Conservation (phyloP, 2,329 filamentous ascomycete species). For the Cordyceps cateniannulata region DNA sequence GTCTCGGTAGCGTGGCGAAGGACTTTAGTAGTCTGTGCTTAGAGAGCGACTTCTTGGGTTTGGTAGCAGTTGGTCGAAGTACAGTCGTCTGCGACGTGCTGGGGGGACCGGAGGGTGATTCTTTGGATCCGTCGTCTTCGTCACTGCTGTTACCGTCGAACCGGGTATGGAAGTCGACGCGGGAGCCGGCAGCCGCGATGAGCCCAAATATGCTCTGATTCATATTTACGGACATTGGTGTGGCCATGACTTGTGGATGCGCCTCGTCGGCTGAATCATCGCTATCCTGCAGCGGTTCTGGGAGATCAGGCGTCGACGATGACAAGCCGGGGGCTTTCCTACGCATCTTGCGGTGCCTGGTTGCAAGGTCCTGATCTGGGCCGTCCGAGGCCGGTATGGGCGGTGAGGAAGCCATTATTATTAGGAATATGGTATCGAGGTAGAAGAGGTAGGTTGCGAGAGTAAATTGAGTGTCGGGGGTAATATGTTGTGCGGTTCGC, state of each 20-base stretch:
- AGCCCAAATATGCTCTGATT: constrained; percentile 93
- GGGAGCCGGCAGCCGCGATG: constrained; percentile 80
- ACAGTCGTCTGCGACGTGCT: constrained; percentile 37
- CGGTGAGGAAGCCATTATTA: constrained; percentile 11
- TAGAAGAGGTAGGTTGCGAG: neutral
- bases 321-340: constrained; percentile 32
- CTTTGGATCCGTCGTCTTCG: constrained; percentile 56
- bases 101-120: constrained; percentile 38
- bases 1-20: constrained; percentile 50
- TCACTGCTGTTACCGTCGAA: constrained; percentile 78
- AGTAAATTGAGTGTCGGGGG: neutral
- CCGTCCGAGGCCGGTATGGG: constrained; percentile 16
- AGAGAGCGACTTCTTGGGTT: constrained; percentile 55
- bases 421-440: neutral
- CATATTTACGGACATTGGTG: constrained; percentile 61
- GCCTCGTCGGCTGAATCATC: constrained; percentile 46
- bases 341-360: constrained; percentile 37
- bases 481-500: neutral
- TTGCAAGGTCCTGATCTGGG: constrained; percentile 30
- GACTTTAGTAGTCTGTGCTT: constrained; percentile 61
- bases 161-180: constrained; percentile 72
- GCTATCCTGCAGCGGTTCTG: constrained; percentile 45
- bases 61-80: constrained; percentile 28
- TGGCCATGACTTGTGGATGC: constrained; percentile 30
- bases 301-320: constrained; percentile 37